phyloP scores from a whole-genome alignment of 305 asterid species.

The Fraxinus sp. region DNA sequence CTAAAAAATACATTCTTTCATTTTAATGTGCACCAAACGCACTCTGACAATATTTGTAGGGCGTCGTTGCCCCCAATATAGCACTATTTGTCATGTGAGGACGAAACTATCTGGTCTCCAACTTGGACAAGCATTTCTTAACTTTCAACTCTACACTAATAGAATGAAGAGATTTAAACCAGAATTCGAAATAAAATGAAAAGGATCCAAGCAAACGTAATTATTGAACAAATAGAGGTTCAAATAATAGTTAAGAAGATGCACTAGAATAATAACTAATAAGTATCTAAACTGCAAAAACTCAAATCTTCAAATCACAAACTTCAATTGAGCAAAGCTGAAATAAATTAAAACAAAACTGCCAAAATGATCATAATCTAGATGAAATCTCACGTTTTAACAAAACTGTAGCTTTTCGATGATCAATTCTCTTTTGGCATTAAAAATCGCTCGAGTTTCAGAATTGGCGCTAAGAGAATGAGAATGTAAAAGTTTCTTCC shows the following conservation, averaged over 20 bases:
- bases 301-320: too few species aligned
- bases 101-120: not conserved
- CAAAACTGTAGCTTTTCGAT: slow-evolving; percentile 31
- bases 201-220: not conserved
- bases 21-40: too few species aligned
- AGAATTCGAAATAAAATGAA: not conserved
- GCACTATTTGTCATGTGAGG: not conserved
- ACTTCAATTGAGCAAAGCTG: not conserved
- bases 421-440: slow-evolving; percentile 28
- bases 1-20: too few species aligned
- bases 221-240: not conserved
- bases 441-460: slow-evolving; percentile 24
- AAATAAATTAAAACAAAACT: not conserved
- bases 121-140: not conserved
- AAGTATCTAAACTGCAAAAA: not conserved
- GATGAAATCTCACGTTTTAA: slow-evolving; percentile 17
- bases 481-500: slow-evolving; percentile 1
- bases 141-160: too few species aligned
- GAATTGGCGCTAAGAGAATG: not conserved
- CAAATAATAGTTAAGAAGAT: not conserved
- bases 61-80: not conserved
- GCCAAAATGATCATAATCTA: slow-evolving; percentile 20
- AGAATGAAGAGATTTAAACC: not conserved
- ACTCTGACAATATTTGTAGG: not conserved
- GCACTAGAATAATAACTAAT: not conserved